Base-by-base conservation (phyloP, 2,329 filamentous ascomycete species). In the Fusarium staphyleae region DNA sequence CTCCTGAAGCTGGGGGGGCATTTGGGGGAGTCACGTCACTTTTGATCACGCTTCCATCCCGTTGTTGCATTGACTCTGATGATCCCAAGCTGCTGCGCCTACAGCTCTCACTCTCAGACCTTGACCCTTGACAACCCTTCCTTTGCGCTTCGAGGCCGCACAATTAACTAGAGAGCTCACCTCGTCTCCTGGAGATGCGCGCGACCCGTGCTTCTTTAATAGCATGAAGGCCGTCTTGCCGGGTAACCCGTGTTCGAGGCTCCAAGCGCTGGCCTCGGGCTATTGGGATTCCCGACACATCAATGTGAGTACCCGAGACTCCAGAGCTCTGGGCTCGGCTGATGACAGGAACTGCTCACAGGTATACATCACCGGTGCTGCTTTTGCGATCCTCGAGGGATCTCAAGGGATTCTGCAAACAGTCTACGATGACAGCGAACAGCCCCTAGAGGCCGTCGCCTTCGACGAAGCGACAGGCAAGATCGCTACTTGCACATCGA, bases 291-390 rank as follows among this genome's bases (percentile, higher is more conserved):
- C 81, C 62, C 81, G 83, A 69, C 87, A 89, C 65, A 82, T 93
- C 63, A 86, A 91, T 72, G 90, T 91, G 77, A 77, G 85, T 60
- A 36, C 7, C 43, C 28, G 32, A 33, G 13, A 13, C 34, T 36
- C 36, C 36, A 28, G 19, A 36, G 35, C 37, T 55, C 29, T 15
- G 15, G 40, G 41, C 36, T 37, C 34, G 37, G 44, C 58, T 63
- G 33, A 59, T 37, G 34, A 40, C 30, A 18, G 24, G 10, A 19
- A 22, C 36, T 43, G 32, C 55, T 46, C 41, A 26, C 68, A 96
- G 91, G 85, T 86, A 44, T 99, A 98, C 75, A 89, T 97, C 62
- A 95, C 90, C 55, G 93, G 93, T 68, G 90, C 88, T 74, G 91
- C 91, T 57, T 85, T 98, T 61, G 86, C 95, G 46, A 87, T 99